phyloP scores from a whole-genome alignment of 331 rosid genomes.

The Quercus tomentella region DNA sequence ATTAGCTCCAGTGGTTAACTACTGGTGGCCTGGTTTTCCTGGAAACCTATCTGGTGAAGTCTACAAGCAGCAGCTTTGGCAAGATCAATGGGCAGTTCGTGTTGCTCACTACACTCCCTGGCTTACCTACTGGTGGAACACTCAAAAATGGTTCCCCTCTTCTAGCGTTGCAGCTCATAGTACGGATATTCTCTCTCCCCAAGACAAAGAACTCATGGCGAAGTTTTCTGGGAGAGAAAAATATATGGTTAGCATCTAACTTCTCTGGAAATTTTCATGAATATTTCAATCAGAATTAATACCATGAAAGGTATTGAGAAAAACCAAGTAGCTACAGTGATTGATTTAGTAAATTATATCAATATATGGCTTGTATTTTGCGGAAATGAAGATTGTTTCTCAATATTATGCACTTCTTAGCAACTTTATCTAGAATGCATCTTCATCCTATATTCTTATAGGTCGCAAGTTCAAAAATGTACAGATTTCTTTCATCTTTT shows the following conservation, averaged over 20 bases:
- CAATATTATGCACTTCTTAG: neutral
- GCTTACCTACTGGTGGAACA: slow-evolving; percentile 96
- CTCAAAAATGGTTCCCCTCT: slow-evolving; percentile 75
- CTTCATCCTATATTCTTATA: neutral
- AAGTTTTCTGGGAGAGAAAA: neutral
- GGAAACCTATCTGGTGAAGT: slow-evolving; percentile 55
- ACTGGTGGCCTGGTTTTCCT: slow-evolving; percentile 90
- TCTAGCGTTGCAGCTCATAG: slow-evolving; percentile 22
- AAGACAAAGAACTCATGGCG: slow-evolving; percentile 52
- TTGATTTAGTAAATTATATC: neutral
- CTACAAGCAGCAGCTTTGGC: slow-evolving; percentile 26
- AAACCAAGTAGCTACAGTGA: neutral
- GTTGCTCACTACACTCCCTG: slow-evolving; percentile 75
- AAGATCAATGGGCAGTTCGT: slow-evolving; percentile 74
- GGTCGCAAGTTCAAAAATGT: neutral
- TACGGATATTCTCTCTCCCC: slow-evolving; percentile 38
- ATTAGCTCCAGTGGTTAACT: slow-evolving; percentile 71
- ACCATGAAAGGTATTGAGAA: neutral
- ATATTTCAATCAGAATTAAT: neutral
- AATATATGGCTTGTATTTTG: neutral
- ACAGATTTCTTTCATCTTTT: neutral
- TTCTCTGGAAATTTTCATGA: neutral
- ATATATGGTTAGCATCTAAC: slow-evolving; percentile 25
- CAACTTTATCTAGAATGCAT: neutral
- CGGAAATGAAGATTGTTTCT: neutral